Conservation (phyloP, 306 rosid species). For the Vicia villosa region DNA sequence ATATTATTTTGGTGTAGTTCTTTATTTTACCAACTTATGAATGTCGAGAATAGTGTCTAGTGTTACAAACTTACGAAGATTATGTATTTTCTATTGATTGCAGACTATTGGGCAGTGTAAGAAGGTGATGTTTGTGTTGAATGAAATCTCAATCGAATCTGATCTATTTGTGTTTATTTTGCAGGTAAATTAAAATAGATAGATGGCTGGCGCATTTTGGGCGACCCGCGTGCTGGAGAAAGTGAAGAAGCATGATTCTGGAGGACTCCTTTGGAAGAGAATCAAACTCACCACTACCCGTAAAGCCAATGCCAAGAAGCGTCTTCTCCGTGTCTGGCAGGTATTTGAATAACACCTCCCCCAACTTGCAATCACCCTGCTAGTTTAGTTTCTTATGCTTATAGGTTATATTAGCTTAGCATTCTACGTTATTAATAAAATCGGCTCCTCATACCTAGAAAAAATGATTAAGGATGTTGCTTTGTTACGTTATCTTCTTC, state of each 20-base stretch:
- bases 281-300: conserved; percentile 90
- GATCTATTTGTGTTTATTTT: neutral
- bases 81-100: neutral
- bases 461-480: neutral
- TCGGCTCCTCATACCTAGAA: neutral
- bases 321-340: conserved; percentile 97
- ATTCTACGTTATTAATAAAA: neutral
- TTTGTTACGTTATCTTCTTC: conserved; percentile 15
- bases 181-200: neutral
- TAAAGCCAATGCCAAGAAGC: conserved; percentile 93
- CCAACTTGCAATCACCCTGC: neutral
- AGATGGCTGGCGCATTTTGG: conserved; percentile 73
- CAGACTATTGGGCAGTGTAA: neutral
- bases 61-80: neutral
- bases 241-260: conserved; percentile 95
- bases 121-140: neutral
- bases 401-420: neutral
- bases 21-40: neutral
- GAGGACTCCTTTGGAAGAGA: conserved; percentile 90
- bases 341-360: conserved; percentile 29
- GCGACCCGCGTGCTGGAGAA: conserved; percentile 81
- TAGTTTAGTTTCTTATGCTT: conserved; percentile 10
- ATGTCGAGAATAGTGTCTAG: neutral
- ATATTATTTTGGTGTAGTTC: neutral
- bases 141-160: conserved; percentile 23